phyloP scores from a whole-genome alignment of 148 eudicot genomes.

The Rhododendron simsii region DNA sequence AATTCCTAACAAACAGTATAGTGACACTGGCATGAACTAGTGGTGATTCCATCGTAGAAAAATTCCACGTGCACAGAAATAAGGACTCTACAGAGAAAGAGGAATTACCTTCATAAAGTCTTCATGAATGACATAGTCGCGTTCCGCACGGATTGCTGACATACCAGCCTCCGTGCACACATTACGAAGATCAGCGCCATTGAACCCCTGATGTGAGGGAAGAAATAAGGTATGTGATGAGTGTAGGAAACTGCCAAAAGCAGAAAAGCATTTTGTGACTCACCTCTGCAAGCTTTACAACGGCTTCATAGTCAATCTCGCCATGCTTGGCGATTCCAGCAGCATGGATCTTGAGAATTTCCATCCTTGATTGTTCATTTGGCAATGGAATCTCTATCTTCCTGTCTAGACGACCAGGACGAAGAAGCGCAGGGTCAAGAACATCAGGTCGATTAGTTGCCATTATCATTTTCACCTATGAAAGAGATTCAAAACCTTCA shows the following conservation, averaged over 20 bases:
- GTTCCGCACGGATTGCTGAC: slow-evolving; percentile 94
- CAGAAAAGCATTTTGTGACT: background rate
- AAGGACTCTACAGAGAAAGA: background rate
- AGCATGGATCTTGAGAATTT: slow-evolving; percentile 92
- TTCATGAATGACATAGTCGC: slow-evolving; percentile 95
- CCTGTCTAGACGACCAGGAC: slow-evolving; percentile 97
- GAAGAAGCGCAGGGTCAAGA: slow-evolving; percentile 97
- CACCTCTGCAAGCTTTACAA: slow-evolving; percentile 96
- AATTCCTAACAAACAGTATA: background rate
- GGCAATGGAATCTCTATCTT: slow-evolving; percentile 98
- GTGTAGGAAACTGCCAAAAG: background rate
- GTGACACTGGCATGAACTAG: background rate
- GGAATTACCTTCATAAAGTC: slow-evolving; percentile 69
- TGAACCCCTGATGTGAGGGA: slow-evolving; percentile 53
- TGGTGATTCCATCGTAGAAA: background rate
- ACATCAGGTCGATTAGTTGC: slow-evolving; percentile 99
- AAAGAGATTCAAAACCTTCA: background rate
- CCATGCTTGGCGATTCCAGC: slow-evolving; percentile 98
- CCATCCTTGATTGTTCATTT: slow-evolving; percentile 95
- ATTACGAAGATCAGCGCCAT: slow-evolving; percentile 94
- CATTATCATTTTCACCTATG: slow-evolving; percentile 90
- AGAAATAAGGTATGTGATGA: background rate
- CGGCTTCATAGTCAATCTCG: slow-evolving; percentile 96
- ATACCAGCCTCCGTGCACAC: slow-evolving; percentile 97
- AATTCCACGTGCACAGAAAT: background rate